Conservation (phyloP, 768 basidiomycete species). For the Harrya chromipes region DNA sequence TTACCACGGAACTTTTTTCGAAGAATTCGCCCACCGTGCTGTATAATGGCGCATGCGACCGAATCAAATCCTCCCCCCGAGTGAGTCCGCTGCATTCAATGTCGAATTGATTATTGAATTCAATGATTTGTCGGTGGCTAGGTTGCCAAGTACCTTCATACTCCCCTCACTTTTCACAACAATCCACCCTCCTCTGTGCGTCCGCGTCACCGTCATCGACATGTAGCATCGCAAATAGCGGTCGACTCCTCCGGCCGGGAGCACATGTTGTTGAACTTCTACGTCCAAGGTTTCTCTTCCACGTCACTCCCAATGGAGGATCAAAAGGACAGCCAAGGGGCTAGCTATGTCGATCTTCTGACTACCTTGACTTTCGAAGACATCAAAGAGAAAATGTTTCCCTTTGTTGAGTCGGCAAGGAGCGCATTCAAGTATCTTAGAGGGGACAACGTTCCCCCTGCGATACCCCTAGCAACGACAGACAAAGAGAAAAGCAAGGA, state of each 20-base stretch:
- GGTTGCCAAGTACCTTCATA: constrained; percentile 68
- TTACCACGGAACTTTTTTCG: constrained; percentile 84
- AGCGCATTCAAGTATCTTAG: constrained; percentile 69
- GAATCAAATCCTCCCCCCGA: constrained; percentile 44
- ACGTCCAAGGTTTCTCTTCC: constrained; percentile 56
- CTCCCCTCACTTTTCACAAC: constrained; percentile 73
- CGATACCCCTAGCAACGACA: constrained; percentile 27
- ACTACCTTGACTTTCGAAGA: constrained; percentile 59
- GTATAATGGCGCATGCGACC: constrained; percentile 58
- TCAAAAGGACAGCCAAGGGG: constrained; percentile 11
- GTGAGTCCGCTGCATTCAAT: constrained; percentile 29
- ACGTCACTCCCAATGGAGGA: constrained; percentile 30
- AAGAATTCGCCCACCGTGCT: constrained; percentile 83
- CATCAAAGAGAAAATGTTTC: constrained; percentile 39
- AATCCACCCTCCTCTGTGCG: constrained; percentile 73
- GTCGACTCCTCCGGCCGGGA: constrained; percentile 72
- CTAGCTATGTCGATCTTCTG: constrained; percentile 44
- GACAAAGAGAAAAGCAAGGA: constrained; percentile 29
- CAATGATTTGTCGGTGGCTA: constrained; percentile 25
- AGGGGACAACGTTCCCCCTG: constrained; percentile 51
- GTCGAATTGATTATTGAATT: not conserved
- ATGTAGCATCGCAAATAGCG: constrained; percentile 75
- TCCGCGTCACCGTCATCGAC: constrained; percentile 79
- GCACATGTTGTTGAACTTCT: constrained; percentile 84
- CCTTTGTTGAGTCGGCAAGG: constrained; percentile 48